Evolutionary conservation across 352 stramenopile species (phyloP).

Genomic region (Phytophthora pluvialis): DNA sequence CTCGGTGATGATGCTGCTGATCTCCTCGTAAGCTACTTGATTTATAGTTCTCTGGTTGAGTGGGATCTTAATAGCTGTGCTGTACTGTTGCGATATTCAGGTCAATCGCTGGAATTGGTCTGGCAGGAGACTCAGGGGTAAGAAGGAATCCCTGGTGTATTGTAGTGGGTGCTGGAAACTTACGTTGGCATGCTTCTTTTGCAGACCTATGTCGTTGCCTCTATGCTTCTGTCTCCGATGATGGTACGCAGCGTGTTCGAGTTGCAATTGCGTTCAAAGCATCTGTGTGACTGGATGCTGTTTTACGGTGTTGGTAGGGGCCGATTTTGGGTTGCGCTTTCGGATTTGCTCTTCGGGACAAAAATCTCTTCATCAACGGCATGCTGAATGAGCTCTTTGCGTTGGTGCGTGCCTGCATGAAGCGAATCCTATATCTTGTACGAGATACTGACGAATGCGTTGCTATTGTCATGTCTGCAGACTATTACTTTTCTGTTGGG

Average conservation of each 20-base stretch:
- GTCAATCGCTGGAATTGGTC: slow-evolving; percentile 79
- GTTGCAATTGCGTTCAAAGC: background rate
- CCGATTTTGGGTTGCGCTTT: slow-evolving; percentile 87
- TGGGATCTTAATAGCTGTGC: slow-evolving; percentile 3
- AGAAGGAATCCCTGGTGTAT: background rate
- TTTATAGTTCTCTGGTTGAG: background rate
- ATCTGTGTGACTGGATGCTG: slow-evolving; percentile 1
- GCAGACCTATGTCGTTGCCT: slow-evolving; percentile 86
- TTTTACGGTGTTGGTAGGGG: slow-evolving; percentile 41
- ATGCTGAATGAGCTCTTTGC: slow-evolving; percentile 86
- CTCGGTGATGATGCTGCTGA: slow-evolving; percentile 86
- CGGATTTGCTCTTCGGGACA: slow-evolving; percentile 78
- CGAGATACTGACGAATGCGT: background rate
- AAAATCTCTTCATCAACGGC: slow-evolving; percentile 84
- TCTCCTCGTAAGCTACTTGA: slow-evolving; percentile 67
- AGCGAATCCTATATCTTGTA: background rate
- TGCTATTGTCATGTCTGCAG: slow-evolving; percentile 28
- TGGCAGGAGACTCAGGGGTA: slow-evolving; percentile 79
- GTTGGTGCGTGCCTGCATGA: slow-evolving; percentile 44
- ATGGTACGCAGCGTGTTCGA: slow-evolving; percentile 56
- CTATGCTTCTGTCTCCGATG: slow-evolving; percentile 87
- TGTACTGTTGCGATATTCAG: slow-evolving; percentile 33
- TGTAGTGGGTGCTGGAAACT: background rate
- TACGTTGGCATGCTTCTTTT: slow-evolving; percentile 3
- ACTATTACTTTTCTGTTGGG: slow-evolving; percentile 79